Evolutionary conservation across 2,329 filamentous ascomycete species (phyloP), one percentile per base, ranked within the genome.

Genomic region (Camillea tinctor): DNA sequence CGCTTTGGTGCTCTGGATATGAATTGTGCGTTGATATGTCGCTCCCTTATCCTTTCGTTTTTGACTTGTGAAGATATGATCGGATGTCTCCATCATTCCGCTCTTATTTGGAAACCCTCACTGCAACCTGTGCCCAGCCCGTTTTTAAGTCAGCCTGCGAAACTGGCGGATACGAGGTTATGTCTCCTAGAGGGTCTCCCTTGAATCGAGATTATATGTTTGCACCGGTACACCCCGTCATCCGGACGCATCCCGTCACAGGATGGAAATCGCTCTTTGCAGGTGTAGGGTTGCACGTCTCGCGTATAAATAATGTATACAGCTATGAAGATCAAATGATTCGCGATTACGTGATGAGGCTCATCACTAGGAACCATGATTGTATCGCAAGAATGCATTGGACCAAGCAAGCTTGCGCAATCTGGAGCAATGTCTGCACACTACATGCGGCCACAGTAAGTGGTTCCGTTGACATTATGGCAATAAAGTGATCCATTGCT

Each of bases 191-290:
- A 36, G 81, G 82, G 3, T 73, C 77, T 1, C 82, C 83, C 0
- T 73, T 79, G 54, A 88, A 88, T 60, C 69, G 80, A 1, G 84
- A 82, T 1, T 72, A 67, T 19, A 73, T 79, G 4, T 73, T 88
- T 40, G 69, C 66, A 9, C 79, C n/a, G n/a, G n/a, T n/a, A n/a
- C n/a, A n/a, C n/a, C n/a, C n/a, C n/a, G n/a, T n/a, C n/a, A n/a
- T n/a, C n/a, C n/a, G n/a, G n/a, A n/a, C n/a, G n/a, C n/a, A n/a
- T n/a, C 84, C 0, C 72, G 84, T 88, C 0, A 87, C 85, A 0
- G 85, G 85, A 0, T 88, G 85, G 85, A 88, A 80, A 66, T 74
- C 74, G 0, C 60, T 80, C 13, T 69, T 71, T 56, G 68, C 68
- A 9, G 68, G 65, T n/a, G n/a, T n/a, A n/a, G n/a, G n/a, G n/a